Evolutionary conservation across 2,329 filamentous ascomycete species (phyloP), one percentile per base, ranked within the genome.

Genomic region (Fragosphaeria purpurea): DNA sequence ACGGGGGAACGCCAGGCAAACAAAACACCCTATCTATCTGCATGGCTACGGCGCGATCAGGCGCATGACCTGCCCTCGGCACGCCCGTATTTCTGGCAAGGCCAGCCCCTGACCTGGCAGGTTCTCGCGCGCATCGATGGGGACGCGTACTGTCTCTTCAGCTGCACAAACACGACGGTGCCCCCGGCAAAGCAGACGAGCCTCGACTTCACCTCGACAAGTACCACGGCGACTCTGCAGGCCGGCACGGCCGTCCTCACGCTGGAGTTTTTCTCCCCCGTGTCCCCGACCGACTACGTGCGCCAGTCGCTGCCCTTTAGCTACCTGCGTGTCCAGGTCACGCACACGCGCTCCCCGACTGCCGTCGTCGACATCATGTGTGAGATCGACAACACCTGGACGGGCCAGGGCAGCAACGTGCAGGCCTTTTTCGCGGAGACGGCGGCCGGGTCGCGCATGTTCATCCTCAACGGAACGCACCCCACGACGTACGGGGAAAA

Each of bases 221-320:
- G 64, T 46, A 64, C 63, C 1, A 54, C 60, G 11, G 59, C 65
- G 46, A 54, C 53, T 11, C 44, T 65, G 6, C 50, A 50, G 43
- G 62, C 62, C 5, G 62, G 58, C 7, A 32, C 49, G 11, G 57
- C 58, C 4, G 56, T 53, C 2, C 58, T 66, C 41, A 58, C 53
- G 0, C 56, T 67, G 40, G 63, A 65, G 53, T 67, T 66, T 54
- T 65, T 66, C 53, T 65, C 61, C 3, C 65, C 65, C 1, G 61
- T 67, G 4, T 59, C 59, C 4, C 57, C 59, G 0, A 54, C 55
- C n/a, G 59, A 66, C 48, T 65, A 63, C 50, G 48, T 59, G 11
- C 55, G 61, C 10, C 64, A 67, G 50, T 65, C 62, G 7, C 53
- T 67, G n/a, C 64, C 64, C 31, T 67, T 64, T 32, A 62, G 59